Base-by-base conservation (phyloP, 2,329 filamentous ascomycete genomes). In the Ophiostoma ips region DNA sequence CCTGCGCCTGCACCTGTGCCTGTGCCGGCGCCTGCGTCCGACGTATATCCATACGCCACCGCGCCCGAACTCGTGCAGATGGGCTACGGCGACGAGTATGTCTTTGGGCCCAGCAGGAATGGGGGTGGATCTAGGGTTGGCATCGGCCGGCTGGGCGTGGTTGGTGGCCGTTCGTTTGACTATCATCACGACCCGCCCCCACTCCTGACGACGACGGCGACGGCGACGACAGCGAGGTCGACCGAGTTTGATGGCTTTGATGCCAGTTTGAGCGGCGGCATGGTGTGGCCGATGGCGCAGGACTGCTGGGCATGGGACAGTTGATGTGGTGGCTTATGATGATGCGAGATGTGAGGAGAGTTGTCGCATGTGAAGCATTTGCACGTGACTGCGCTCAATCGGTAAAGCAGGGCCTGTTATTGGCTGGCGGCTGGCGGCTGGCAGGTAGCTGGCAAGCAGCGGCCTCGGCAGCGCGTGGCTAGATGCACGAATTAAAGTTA, bases 381-480 rank as follows among this genome's bases (percentile, higher is more conserved):
- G 10, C 50, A 48, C 45, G 50, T 48, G 50, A 48, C 50, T 37
- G 10, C 12, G 12, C 7, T 8, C 24, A 4, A 47, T 53, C 51
- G 55, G 53, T 54, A 56, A 56, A 53, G 51, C 45, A 40, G 49
- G 30, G 11, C 12, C 53, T 52, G 13, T 33, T 10, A 56, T 56
- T 56, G 54, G 54, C 49, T 37, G 28, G 19, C n/a, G 18, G 18
- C 5, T 5, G 21, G 48, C 33, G 37, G 28, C 16, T 19, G 46
- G 19, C 18, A 38, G 31, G 30, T 49, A 49, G 37, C 37, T 19
- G 37, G 37, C 24, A 21, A 19, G 13, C 18, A 40, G 37, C 37
- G 37, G 38, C 28, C 38, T 16, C 38, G 38, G 38, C 38, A 41
- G 38, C 13, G 19, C n/a, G 10, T 40, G 19, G 9, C 16, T 7